A percentile compares a stretch with the other conserved stretches of the same genome.
phyloP scores from a whole-genome alignment of 305 asterid genomes.

The Fraxinus paxiana region DNA sequence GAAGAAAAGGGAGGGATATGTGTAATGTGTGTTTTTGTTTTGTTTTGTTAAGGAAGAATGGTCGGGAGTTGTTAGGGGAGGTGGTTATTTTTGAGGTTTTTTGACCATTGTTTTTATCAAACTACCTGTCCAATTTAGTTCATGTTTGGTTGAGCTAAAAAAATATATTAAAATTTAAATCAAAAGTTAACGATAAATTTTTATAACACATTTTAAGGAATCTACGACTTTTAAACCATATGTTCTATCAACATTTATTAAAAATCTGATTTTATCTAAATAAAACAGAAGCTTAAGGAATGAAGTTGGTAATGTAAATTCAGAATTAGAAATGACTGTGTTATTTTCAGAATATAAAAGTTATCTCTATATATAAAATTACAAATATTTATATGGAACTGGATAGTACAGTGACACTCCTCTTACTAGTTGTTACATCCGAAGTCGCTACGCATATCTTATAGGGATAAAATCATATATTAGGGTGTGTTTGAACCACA shows the following conservation, averaged over 20 bases:
- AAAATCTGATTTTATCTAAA: neutral
- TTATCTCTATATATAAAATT: too few species aligned
- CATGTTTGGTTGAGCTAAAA: neutral
- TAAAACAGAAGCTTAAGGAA: neutral
- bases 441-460: neutral
- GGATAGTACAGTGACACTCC: neutral
- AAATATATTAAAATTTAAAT: neutral
- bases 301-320: neutral
- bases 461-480: neutral
- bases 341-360: neutral
- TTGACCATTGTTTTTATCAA: slow-evolving; percentile 29
- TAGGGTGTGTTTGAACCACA: neutral
- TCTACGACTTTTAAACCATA: neutral
- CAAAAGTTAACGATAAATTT: neutral
- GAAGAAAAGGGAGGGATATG: neutral
- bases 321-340: neutral
- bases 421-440: neutral
- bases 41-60: slow-evolving; percentile 30
- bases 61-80: slow-evolving; percentile 19
- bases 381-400: neutral
- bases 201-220: neutral
- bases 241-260: neutral
- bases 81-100: slow-evolving; percentile 26
- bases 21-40: slow-evolving; percentile 14
- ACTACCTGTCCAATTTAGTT: neutral